Evolutionary conservation across 805 yeast genomes (phyloP), one percentile per base, ranked within the genome.

Genomic region (Helenozyma baotianmanensis): DNA sequence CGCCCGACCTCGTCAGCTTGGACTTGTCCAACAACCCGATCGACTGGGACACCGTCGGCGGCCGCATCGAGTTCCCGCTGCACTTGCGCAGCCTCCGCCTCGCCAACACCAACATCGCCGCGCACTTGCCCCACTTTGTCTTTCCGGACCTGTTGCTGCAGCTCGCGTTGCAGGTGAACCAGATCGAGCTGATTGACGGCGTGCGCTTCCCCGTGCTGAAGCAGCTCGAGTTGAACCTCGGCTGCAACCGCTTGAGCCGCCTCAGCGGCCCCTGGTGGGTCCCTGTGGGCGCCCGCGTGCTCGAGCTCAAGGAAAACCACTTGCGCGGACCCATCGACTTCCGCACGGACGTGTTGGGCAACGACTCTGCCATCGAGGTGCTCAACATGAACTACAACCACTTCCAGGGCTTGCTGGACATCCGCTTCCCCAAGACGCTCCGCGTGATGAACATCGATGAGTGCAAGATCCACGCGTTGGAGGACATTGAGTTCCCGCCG

Each of bases 301-400:
- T 52, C 9, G 45, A 49, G 29, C 36, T 48, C 6, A 48, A 53
- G 4, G 54, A 52, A 21, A 52, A 52, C 29, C 13, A 17, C 10
- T 16, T 51, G 4, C 9, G 30, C 3, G 45, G 38, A 4, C 34
- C 39, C 2, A 22, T 50, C 2, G 41, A 49, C 28, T 35, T 52
- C 5, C 24, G 30, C 4, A 25, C 18, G 4, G 51, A 48, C 32
- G 29, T 30, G 4, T 6, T 14, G 13, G 47, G 45, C 2, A 47
- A 42, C 23, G n/a, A 18, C 9, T 22, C 47, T 9, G 13, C 30
- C 2, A 15, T 52, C 3, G 35, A 49, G 14, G 31, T 40, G 2
- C 19, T 52, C 3, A 48, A 48, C 23, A 15, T 51, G 9, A 42
- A 48, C 33, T 26, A 33, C 21, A 52, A 49, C 27, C 10, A 27